Conservation (phyloP, 129 eudicot species). For the Artemisia annua region DNA sequence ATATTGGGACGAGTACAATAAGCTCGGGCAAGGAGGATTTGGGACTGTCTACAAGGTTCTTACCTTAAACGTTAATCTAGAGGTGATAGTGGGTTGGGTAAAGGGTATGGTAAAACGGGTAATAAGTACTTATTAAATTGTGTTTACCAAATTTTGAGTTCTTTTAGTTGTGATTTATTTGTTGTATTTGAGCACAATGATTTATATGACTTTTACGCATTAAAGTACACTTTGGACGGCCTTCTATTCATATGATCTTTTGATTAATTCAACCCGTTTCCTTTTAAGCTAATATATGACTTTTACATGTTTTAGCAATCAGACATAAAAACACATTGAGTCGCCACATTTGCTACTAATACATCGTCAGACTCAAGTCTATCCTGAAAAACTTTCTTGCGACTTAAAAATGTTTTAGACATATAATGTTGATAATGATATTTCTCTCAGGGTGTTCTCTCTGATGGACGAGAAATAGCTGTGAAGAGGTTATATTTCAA, state of each 20-base stretch:
- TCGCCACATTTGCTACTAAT: not conserved
- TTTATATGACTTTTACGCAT: not conserved
- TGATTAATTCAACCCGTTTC: not conserved
- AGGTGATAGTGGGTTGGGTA: too few relatives aligned
- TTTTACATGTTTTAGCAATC: not conserved
- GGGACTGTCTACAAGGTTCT: conserved; percentile 79
- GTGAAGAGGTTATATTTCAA: conserved; percentile 89
- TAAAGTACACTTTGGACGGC: not conserved
- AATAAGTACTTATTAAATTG: too few relatives aligned
- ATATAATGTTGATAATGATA: not conserved
- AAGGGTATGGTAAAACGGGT: too few relatives aligned
- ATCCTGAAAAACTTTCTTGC: not conserved
- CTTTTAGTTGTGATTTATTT: too few relatives aligned
- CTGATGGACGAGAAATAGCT: conserved; percentile 90
- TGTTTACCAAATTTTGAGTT: too few relatives aligned
- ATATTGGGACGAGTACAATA: conserved; percentile 57
- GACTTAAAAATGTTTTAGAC: not conserved
- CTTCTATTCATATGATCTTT: not conserved
- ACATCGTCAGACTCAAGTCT: not conserved
- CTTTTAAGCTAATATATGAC: not conserved
- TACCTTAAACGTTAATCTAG: not conserved
- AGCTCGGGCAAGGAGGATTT: conserved; percentile 82
- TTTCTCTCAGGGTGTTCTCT: conserved; percentile 61
- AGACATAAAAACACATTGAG: not conserved
- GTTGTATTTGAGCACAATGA: too few relatives aligned